Base-by-base conservation (phyloP, 1,139 yeast species). In the Hansenula sp. region DNA sequence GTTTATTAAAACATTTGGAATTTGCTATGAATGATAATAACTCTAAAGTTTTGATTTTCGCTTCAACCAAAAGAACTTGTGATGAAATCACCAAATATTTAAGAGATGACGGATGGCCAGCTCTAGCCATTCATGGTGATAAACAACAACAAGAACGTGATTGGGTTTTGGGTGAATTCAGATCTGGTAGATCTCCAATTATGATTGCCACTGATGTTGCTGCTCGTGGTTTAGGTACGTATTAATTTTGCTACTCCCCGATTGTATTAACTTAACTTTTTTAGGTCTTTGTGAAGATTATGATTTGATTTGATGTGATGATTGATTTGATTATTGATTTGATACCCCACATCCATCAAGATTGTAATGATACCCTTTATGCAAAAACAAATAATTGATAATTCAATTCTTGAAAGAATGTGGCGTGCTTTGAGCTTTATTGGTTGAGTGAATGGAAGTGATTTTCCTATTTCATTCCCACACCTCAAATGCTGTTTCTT, bases 181-280 rank as follows among this genome's bases (percentile, higher is more conserved):
- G 85, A 77, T 66, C 81, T 49, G 98, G 98, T 57, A 85, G 84
- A 66, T 82, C 95, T 46, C 96, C 97, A 54, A 85, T 93, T 63
- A 90, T 93, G 98, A 96, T 91, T 66, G 99, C 99, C 52, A 93
- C 99, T 57, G 99, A 93, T 71, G 99, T 93, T 68, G 99, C 99
- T 50, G 96, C 99, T 56, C 89, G 99, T 80, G 99, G 99, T 82
- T 91, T 93, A 77, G 99, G 96, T 90, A 89, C 73, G 98, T 87
- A 69, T 69, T 21, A 21, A 21, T 50, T 52, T 55, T 54, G 48
- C 48, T 48, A 52, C 51, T 51, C 47, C 49, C 42, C 42, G 48
- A 49, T 45, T 39, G 38, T 50, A 50, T 47, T 51, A 47, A 52
- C 53, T 44, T 36, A 28, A n/a, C 16, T 21, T 42, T 46, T 21